Evolutionary conservation across 768 basidiomycete species (phyloP).

Genomic region (Russula brevipes): DNA sequence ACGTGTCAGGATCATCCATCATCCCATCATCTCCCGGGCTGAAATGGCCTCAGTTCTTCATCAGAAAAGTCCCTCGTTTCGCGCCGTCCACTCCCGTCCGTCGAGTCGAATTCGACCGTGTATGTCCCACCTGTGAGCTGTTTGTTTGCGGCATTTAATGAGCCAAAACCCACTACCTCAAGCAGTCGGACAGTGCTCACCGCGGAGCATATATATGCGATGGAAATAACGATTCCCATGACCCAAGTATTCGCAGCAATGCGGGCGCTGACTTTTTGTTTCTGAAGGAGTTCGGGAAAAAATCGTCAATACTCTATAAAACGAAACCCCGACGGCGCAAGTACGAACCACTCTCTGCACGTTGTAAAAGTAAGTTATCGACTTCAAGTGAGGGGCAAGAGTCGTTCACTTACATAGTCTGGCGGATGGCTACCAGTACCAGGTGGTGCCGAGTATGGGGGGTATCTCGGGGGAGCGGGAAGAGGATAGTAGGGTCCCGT

Average conservation of each 20-base stretch:
- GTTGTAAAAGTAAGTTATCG: background rate
- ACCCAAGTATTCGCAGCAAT: conserved; percentile 33
- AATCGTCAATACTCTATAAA: background rate
- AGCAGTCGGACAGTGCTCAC: conserved; percentile 8
- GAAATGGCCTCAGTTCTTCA: background rate
- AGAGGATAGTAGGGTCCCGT: too few relatives aligned
- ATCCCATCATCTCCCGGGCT: background rate
- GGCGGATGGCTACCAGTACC: background rate
- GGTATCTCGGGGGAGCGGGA: background rate
- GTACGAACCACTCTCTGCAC: conserved; percentile 3
- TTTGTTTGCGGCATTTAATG: background rate
- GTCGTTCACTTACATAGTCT: background rate
- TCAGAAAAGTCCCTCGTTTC: conserved; percentile 5
- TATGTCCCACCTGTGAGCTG: conserved; percentile 10
- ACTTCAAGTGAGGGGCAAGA: background rate
- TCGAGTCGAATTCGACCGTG: conserved; percentile 11
- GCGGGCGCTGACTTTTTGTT: conserved; percentile 30
- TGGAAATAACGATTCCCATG: conserved; percentile 31
- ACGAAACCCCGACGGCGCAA: background rate
- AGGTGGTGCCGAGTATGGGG: background rate
- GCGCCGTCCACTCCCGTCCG: conserved; percentile 4
- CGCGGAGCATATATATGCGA: conserved; percentile 24
- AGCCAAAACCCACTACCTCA: background rate
- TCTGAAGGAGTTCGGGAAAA: conserved; percentile 16
- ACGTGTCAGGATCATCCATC: too few relatives aligned